These are phyloP conservation scores for Westerdykella sp. DNA, from an alignment of 2,329 filamentous ascomycete genomes.

Conservation along the genomic window DNA sequence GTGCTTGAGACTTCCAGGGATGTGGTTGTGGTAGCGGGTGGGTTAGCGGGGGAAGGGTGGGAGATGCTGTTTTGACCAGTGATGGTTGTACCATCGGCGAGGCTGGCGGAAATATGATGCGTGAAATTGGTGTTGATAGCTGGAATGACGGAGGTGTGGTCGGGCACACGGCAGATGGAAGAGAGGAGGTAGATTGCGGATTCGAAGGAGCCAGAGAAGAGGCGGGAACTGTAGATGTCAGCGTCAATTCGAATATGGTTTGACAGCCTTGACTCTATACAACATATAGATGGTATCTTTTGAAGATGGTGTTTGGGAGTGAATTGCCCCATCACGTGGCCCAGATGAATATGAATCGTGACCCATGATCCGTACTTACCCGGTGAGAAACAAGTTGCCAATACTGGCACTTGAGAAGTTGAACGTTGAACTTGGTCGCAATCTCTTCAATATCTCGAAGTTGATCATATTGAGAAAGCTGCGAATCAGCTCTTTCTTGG, in stretches of 20 bases:
- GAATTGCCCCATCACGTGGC: neutral
- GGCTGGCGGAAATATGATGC: slow-evolving; percentile 82
- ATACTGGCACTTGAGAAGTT: slow-evolving; percentile 48
- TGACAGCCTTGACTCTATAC: neutral
- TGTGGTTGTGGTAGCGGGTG: slow-evolving; percentile 9
- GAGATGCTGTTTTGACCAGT: slow-evolving; percentile 71
- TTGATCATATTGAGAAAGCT: slow-evolving; percentile 48
- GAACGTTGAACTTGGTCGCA: slow-evolving; percentile 43
- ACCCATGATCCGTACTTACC: slow-evolving; percentile 31
- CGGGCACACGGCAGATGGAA: slow-evolving; percentile 77
- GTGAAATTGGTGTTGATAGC: slow-evolving; percentile 94
- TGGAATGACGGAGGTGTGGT: slow-evolving; percentile 71
- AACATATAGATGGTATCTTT: neutral
- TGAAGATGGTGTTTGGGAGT: slow-evolving; percentile 36
- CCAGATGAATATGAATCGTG: slow-evolving; percentile 43
- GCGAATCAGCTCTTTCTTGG: slow-evolving; percentile 48
- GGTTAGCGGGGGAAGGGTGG: slow-evolving; percentile 16
- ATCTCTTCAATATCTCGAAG: slow-evolving; percentile 44
- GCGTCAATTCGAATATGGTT: neutral
- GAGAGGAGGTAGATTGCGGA: slow-evolving; percentile 85
- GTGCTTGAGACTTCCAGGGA: slow-evolving; percentile 17
- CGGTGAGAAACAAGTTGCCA: slow-evolving; percentile 48
- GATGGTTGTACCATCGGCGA: slow-evolving; percentile 70
- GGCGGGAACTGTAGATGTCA: slow-evolving; percentile 56
- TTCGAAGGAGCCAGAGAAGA: slow-evolving; percentile 91